phyloP scores from a whole-genome alignment of 192 early-diverging fungal genomes.

The Haplosporangium gracile region DNA sequence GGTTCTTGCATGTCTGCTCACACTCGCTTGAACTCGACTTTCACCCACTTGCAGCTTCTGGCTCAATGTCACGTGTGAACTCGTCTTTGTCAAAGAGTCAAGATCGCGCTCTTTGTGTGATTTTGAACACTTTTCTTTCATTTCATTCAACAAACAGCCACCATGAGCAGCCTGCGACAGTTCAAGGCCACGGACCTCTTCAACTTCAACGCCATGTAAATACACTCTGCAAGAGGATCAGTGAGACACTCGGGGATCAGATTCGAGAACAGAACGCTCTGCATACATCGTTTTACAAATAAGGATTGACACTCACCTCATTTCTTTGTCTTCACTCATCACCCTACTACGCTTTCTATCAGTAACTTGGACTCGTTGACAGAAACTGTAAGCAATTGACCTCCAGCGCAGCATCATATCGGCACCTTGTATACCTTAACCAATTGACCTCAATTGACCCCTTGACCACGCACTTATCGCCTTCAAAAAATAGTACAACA shows the following conservation, averaged over 20 bases:
- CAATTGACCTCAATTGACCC: neutral
- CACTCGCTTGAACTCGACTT: neutral
- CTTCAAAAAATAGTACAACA: conserved; percentile 80
- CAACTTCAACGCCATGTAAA: conserved; percentile 91
- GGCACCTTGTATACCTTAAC: neutral
- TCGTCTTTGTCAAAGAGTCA: no score
- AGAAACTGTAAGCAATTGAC: conserved; percentile 78
- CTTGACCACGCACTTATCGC: neutral
- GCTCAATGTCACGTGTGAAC: neutral
- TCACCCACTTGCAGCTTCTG: neutral
- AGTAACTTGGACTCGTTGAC: conserved; percentile 95
- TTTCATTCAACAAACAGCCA: neutral
- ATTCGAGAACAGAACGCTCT: neutral
- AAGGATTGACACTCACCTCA: neutral
- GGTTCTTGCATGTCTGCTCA: neutral
- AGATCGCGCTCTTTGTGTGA: neutral
- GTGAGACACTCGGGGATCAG: neutral
- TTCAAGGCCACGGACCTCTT: conserved; percentile 95
- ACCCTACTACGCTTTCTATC: conserved; percentile 1
- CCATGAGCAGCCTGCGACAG: conserved; percentile 58
- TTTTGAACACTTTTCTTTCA: neutral
- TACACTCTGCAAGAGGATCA: neutral
- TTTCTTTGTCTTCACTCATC: neutral
- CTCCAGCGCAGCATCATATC: neutral
- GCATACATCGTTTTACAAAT: neutral